Base-by-base conservation (phyloP, 148 eudicot species). In the Camellia japonica region DNA sequence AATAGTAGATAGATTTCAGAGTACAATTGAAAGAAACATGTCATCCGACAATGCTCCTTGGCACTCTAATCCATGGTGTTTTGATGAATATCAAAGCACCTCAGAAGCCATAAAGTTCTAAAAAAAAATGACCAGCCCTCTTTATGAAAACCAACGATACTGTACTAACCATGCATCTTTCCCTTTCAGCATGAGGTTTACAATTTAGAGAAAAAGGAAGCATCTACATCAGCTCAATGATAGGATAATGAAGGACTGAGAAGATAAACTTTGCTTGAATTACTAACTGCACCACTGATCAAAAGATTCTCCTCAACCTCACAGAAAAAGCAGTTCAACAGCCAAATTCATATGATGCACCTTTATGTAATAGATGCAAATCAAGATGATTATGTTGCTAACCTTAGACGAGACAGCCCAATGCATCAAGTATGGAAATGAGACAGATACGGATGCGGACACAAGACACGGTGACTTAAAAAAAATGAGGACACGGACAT, bases 301-400 rank as follows among this genome's bases (percentile, higher is more conserved):
- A 23, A 72, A 19, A 19, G 60, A 72, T 49, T 51, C 44, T 20
- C 44, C 70, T 66, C 44, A 30, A 66, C 46, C 7, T 8, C 12
- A 41, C 16, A 51, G 51, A 51, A 19, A 12, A 47, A 7, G 58
- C 58, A 18, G 38, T 49, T 72, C 43, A 72, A 51, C 3, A 43
- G 16, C 13, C 60, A 5, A 51, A 52, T 51, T 19, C 18, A 10
- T 38, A 38, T n/a, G 5, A 8, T 46, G 56, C 20, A 18, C 56
- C 1, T 70, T 4, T 5, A 3, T n/a, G 60, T 10, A 12, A 51
- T 51, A 71, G 14, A 49, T 71, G 23, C 49, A 49, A 16, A n/a
- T 3, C 18, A 71, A 71, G 11, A 71, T 49, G 38, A 18, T 71
- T 71, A 52, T 18, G 74, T 71, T 71, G 74, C 8, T 71, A 71